A percentile compares a stretch with the other conserved stretches of the same genome.
Conservation (phyloP, 2,329 filamentous ascomycete genomes). For the Neofusicoccum cordaticola region DNA sequence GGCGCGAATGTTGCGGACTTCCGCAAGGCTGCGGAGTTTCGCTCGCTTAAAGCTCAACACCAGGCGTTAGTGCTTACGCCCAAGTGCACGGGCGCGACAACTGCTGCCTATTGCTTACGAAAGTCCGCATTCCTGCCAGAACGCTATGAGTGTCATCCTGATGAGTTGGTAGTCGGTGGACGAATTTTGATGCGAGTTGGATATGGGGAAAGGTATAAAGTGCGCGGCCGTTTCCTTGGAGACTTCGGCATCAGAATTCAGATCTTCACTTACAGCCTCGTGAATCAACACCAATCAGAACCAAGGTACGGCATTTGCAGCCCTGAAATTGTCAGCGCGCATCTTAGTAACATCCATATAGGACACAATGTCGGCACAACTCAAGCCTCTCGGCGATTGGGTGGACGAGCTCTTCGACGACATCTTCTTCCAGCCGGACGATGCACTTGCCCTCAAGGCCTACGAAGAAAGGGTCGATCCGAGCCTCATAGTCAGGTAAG, state of each 20-base stretch:
- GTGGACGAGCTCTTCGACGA: slow-evolving; percentile 12
- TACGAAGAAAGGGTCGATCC: slow-evolving; percentile 10
- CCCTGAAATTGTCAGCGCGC: too few species aligned
- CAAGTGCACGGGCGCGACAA: not conserved
- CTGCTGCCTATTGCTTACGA: not conserved
- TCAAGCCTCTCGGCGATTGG: slow-evolving; percentile 16
- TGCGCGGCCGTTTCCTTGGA: not conserved
- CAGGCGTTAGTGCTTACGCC: not conserved
- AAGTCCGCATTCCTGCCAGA: not conserved
- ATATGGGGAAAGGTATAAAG: not conserved
- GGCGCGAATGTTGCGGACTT: not conserved
- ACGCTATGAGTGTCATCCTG: not conserved
- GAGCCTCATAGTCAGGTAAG: slow-evolving; percentile 11
- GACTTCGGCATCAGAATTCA: not conserved
- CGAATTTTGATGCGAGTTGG: not conserved
- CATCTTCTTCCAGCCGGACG: slow-evolving; percentile 15
- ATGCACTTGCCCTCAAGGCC: not conserved
- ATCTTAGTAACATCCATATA: not conserved
- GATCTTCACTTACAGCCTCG: not conserved
- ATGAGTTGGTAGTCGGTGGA: not conserved
- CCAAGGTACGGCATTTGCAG: too few species aligned
- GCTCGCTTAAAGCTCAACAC: not conserved
- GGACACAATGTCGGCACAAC: slow-evolving; percentile 15
- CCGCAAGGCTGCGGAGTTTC: not conserved
- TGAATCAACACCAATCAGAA: not conserved